Evolutionary conservation across 148 eudicot species (phyloP), one percentile per base, ranked within the genome.

Genomic region (Amaranthus cruentus): DNA sequence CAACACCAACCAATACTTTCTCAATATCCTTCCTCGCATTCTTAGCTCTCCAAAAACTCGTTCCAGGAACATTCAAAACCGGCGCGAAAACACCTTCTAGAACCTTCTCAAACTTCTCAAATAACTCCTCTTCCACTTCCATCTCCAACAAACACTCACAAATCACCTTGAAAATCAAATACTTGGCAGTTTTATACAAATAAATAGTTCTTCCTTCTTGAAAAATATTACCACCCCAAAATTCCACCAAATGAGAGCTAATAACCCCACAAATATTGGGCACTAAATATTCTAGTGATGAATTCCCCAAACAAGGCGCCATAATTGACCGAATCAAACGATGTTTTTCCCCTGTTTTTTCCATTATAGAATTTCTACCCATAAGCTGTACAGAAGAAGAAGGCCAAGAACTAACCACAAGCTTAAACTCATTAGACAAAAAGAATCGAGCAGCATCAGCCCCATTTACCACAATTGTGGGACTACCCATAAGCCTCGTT

Each of bases 371-470:
- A 66, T 81, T 55, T 46, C 47, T 69, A 0, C 97, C 97, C 97
- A 92, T 92, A 67, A 92, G 81, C 48, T 90, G 90, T 15, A 92
- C 93, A 0, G 93, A 81, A 0, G 91, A 87, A 5, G 93, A 70
- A 4, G 97, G 93, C 97, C 98, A 90, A 0, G 96, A 88, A 80
- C 98, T 90, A 10, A 90, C 83, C 14, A 92, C 96, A 9, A 92
- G 69, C 84, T 90, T 90, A 72, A 92, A 92, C 85, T 92, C 96
- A 59, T 90, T 92, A 1, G 90, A 85, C 7, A 90, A 53, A 76
- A 92, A 87, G 78, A 92, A 92, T 0, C 82, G 81, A 58, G 87
- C 90, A 7, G 96, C 90, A 7, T 85, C 83, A 4, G 84, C 81
- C 3, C 98, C 91, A 58, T 83, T 88, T 0, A 90, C 88, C 1